Percentiles rank a stretch among this genome's conserved stretches.
Conservation (phyloP, 2,329 filamentous ascomycete species). For the Arthrocladium fulminans region DNA sequence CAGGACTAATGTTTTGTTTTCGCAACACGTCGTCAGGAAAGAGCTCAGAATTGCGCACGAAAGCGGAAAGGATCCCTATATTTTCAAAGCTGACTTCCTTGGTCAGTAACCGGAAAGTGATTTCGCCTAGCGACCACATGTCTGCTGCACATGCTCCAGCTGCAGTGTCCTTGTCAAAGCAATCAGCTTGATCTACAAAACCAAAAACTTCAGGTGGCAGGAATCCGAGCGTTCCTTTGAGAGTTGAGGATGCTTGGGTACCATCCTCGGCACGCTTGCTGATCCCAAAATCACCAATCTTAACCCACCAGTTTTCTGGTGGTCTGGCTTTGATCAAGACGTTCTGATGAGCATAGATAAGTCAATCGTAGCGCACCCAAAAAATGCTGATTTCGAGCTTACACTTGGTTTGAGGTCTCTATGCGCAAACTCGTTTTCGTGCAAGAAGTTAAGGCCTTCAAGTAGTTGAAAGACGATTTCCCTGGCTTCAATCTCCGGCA, state of each 20-base stretch:
- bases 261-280: conserved; percentile 22
- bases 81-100: not conserved
- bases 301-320: conserved; percentile 31
- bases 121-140: conserved; percentile 16
- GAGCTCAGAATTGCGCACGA: not conserved
- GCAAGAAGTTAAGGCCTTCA: conserved; percentile 30
- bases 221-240: conserved; percentile 14
- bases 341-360: conserved; percentile 22
- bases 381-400: conserved; percentile 6
- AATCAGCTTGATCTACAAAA: conserved; percentile 2
- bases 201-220: conserved; percentile 17
- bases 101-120: not conserved
- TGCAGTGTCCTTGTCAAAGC: conserved; percentile 8
- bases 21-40: not conserved
- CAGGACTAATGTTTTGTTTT: too few relatives aligned
- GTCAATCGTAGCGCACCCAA: not conserved
- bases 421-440: conserved; percentile 30
- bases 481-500: not conserved
- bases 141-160: conserved; percentile 13
- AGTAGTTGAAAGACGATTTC: conserved; percentile 17
- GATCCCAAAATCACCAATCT: conserved; percentile 35
- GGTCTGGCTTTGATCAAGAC: conserved; percentile 25
- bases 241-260: conserved; percentile 11
- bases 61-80: not conserved
- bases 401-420: conserved; percentile 32